Evolutionary conservation across 2,329 filamentous ascomycete species (phyloP).

Genomic region (Thielaviopsis ethacetica): DNA sequence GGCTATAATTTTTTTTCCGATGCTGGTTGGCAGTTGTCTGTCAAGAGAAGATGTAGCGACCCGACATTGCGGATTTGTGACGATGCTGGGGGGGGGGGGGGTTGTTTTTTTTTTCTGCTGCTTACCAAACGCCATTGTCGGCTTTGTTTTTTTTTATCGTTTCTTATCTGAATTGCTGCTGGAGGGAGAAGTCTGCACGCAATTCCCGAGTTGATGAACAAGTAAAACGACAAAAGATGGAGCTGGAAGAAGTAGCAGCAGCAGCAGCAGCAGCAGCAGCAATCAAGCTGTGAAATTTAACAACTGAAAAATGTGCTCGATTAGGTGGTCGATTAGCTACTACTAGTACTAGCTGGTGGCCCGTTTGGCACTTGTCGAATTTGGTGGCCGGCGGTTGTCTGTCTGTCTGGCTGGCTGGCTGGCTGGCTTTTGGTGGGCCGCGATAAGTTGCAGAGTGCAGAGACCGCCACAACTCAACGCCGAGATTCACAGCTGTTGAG

Average conservation of each 20-base stretch:
- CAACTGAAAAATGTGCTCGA: too few relatives aligned
- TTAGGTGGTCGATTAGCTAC: too few relatives aligned
- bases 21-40: neutral
- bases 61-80: neutral
- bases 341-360: too few relatives aligned
- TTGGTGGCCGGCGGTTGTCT: neutral
- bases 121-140: neutral
- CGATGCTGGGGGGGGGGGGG: neutral
- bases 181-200: too few relatives aligned
- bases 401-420: too few relatives aligned
- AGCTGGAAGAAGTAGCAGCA: too few relatives aligned
- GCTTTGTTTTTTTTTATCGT: neutral
- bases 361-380: too few relatives aligned
- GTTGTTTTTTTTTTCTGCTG: neutral
- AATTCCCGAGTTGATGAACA: too few relatives aligned
- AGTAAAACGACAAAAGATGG: too few relatives aligned
- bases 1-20: neutral
- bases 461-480: neutral
- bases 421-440: neutral
- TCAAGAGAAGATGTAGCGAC: neutral
- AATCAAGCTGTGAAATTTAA: too few relatives aligned
- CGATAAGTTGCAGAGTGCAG: neutral
- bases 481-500: neutral
- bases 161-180: neutral
- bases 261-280: too few relatives aligned